Percentiles rank a stretch among this genome's conserved stretches.
phyloP scores from a whole-genome alignment of 345 rosid genomes.

The Durio zibethinus region DNA sequence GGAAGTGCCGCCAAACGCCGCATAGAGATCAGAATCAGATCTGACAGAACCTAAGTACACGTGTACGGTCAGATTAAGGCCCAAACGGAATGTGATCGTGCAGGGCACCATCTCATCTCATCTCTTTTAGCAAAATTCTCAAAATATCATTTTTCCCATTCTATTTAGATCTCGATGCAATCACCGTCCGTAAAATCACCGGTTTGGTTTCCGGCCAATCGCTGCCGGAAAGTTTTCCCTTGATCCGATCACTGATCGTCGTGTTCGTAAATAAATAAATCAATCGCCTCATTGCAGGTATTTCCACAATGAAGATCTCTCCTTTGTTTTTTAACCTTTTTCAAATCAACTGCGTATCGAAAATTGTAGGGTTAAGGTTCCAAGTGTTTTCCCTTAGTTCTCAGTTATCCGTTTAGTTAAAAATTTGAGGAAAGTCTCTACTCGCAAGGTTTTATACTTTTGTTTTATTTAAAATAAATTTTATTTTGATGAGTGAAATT shows the following conservation, averaged over 20 bases:
- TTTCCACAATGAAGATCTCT: conserved; percentile 1
- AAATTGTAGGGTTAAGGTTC: conserved; percentile 6
- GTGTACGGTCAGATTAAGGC: conserved; percentile 31
- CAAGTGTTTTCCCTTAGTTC: not conserved
- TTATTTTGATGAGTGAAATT: not conserved
- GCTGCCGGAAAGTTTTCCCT: not conserved
- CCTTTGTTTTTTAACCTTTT: not conserved
- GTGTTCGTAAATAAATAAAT: not conserved
- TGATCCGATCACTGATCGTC: conserved; percentile 17
- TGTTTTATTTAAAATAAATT: not conserved
- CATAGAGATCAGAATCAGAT: conserved; percentile 11
- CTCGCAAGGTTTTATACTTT: not conserved
- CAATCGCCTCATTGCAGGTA: conserved; percentile 17
- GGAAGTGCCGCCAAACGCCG: not conserved
- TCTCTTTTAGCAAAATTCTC: conserved; percentile 12
- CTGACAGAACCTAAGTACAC: conserved; percentile 15
- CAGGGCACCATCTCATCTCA: conserved; percentile 34
- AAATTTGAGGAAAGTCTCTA: not conserved
- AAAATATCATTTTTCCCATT: not conserved
- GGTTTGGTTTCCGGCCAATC: conserved; percentile 16
- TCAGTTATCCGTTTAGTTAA: not conserved
- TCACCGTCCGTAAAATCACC: conserved; percentile 27
- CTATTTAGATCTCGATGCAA: conserved; percentile 31
- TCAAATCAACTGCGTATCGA: not conserved
- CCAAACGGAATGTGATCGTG: conserved; percentile 32